A percentile compares a stretch with the other conserved stretches of the same genome.
These are phyloP conservation scores for Podaxis pistillaris DNA, from an alignment of 768 basidiomycete species.

Conservation along the genomic window DNA sequence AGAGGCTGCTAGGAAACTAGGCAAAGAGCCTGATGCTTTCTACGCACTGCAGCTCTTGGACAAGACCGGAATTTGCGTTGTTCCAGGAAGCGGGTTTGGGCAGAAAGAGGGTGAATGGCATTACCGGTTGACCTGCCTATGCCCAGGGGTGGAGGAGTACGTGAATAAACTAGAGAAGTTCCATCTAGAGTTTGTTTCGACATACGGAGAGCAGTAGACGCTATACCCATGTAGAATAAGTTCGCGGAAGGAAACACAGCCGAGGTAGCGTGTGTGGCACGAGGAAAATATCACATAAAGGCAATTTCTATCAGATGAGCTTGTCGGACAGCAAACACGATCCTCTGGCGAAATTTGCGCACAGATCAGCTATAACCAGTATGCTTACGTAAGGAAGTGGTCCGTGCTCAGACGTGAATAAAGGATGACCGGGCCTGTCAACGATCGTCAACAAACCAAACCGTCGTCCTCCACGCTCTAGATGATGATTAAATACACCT, in stretches of 20 bases:
- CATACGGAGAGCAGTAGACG: conserved; percentile 26
- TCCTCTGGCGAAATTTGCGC: conserved; percentile 41
- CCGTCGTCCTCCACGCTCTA: conserved; percentile 26
- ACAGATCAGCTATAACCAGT: conserved; percentile 17
- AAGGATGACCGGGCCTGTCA: conserved; percentile 46
- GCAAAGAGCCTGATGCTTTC: conserved; percentile 85
- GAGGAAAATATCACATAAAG: conserved; percentile 8
- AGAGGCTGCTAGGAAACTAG: conserved; percentile 65
- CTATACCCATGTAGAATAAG: neutral
- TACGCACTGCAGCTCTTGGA: conserved; percentile 86
- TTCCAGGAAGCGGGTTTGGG: conserved; percentile 93
- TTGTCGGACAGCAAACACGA: conserved; percentile 1
- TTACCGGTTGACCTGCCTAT: conserved; percentile 90
- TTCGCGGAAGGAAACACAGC: too few species aligned
- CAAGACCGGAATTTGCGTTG: conserved; percentile 89
- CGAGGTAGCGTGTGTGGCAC: conserved; percentile 7
- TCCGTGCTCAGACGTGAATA: conserved; percentile 35
- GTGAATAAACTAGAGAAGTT: conserved; percentile 72
- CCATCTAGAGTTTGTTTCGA: conserved; percentile 34
- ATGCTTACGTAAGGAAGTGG: conserved; percentile 25
- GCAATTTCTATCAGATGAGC: conserved; percentile 13
- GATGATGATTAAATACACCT: conserved; percentile 47
- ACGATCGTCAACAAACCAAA: conserved; percentile 49
- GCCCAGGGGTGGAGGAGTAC: conserved; percentile 93
- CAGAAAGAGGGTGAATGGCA: conserved; percentile 90